Conservation (phyloP, 2,329 filamentous ascomycete species). For the Pezicula carpinea region DNA sequence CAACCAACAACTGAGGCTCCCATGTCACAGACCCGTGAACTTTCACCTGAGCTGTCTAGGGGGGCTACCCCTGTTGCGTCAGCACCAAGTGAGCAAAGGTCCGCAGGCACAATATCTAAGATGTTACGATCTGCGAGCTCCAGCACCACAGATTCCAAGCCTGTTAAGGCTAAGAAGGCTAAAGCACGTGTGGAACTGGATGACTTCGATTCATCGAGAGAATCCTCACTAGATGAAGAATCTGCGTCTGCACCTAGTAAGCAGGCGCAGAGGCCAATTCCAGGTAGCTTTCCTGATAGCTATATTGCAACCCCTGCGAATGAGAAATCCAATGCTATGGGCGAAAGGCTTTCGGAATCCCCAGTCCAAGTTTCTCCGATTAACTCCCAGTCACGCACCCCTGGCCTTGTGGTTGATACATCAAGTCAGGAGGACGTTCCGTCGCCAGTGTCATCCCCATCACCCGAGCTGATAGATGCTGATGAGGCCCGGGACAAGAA, state of each 20-base stretch:
- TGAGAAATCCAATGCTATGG: conserved; percentile 28
- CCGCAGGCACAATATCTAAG: conserved; percentile 35
- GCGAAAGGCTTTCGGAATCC: conserved; percentile 59
- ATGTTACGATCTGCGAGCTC: conserved; percentile 35
- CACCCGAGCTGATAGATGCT: conserved; percentile 52
- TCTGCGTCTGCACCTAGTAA: conserved; percentile 15
- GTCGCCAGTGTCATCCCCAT: conserved; percentile 59
- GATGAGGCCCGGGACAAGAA: conserved; percentile 33
- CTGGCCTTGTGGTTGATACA: conserved; percentile 64
- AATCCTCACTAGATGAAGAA: conserved; percentile 31
- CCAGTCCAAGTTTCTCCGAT: conserved; percentile 61
- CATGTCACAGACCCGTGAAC: conserved; percentile 26
- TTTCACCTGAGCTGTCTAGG: conserved; percentile 32
- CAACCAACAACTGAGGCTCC: conserved; percentile 14
- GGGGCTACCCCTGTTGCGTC: conserved; percentile 30
- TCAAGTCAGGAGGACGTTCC: conserved; percentile 65
- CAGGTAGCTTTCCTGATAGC: conserved; percentile 30
- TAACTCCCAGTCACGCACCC: conserved; percentile 48
- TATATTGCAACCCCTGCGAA: conserved; percentile 21
- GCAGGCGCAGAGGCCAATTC: conserved; percentile 24
- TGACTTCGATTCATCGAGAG: conserved; percentile 54
- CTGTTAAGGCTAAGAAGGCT: conserved; percentile 52
- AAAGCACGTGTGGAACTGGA: conserved; percentile 64
- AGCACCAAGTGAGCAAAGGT: conserved; percentile 38
- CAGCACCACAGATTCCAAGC: conserved; percentile 42